Evolutionary conservation across 768 basidiomycete genomes (phyloP), one percentile per base, ranked within the genome.

Genomic region (Tricholoma matsutake): DNA sequence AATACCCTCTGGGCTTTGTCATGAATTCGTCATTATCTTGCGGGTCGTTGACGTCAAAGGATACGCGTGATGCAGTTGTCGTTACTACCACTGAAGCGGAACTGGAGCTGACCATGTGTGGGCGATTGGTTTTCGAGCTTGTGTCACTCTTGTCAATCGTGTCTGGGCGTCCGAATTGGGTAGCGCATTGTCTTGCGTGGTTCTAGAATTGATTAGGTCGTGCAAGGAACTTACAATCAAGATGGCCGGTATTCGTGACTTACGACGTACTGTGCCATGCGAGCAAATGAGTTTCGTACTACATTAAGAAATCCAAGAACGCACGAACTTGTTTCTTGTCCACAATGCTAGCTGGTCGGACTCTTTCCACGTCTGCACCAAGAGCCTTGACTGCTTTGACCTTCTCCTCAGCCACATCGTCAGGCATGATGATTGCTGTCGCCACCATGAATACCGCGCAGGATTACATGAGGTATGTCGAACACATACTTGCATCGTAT

Each of bases 291-390:
- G 45, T 34, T 47, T 31, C 3, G 18, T 16, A 32, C 16, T 10
- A 34, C 14, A 32, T 68, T 7, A 32, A 25, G 2, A 6, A 54
- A 55, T 14, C 14, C 32, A 41, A 66, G 57, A 56, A 39, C 43
- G 25, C 66, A 51, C 80, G 43, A 55, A 88, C 92, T 84, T 97
- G 95, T 71, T 94, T 94, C 75, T 94, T 93, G 77, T 98, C 96
- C 11, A 99, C 91, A 62, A 98, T 98, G 66, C 95, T 96, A 4
- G 93, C 91, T 4, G 94, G 94, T n/a, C 94, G 82, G 29, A 96
- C 94, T 56, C 90, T 83, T 68, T 93, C 90, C 1, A 98, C 91
- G n/a, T 85, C 78, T 0, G 96, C 96, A 6, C 96, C 96, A 0
- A 98, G 84, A 1, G 89, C 86, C 59, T 83, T 79, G 18, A 98